Base-by-base conservation (phyloP, 2,329 filamentous ascomycete genomes). In the Ascochyta koolunga region DNA sequence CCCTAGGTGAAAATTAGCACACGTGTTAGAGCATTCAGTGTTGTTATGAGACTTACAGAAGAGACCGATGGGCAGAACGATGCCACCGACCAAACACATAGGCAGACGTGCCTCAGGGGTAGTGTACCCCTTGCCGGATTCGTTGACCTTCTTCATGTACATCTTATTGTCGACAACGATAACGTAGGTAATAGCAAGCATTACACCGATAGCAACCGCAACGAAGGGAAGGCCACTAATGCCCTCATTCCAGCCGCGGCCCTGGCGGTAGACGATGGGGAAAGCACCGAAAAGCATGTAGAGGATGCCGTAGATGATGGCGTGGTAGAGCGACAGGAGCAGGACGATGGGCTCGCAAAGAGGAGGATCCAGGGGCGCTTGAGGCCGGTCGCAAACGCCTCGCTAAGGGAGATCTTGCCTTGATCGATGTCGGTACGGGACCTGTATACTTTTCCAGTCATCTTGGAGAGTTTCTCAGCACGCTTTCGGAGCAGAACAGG, bases 261-360 rank as follows among this genome's bases (percentile, higher is more conserved):
- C 66, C 4, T 51, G 22, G 80, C 87, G 81, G 71, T 87, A 91
- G 27, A 91, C 86, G 63, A 90, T 80, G 0, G 79, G 79, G 63
- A 76, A 80, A 24, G 78, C 79, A 7, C 74, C 73, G 66, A 81
- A 81, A 5, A 80, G 70, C 77, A 80, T 79, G 66, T 80, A 80
- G 1, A 80, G 70, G 5, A 78, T 78, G 15, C 78, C 78, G 63
- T 81, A 81, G 53, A 80, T 78, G 62, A 82, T 86, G 51, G 86
- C 85, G 52, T 68, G 60, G 50, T 89, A 90, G 22, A 90, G 77
- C 32, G 82, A 83, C 3, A 86, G 78, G 9, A 89, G 76, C 10
- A 88, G 69, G 21, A 89, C 85, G 59, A 89, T 90, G 2, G 88
- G 88, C 67, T 91, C 88, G 50, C 77, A 77, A 90, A 87, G 7